Evolutionary conservation across 1,284 basidiomycete genomes (phyloP).

Genomic region (Cerioporus squamosus): DNA sequence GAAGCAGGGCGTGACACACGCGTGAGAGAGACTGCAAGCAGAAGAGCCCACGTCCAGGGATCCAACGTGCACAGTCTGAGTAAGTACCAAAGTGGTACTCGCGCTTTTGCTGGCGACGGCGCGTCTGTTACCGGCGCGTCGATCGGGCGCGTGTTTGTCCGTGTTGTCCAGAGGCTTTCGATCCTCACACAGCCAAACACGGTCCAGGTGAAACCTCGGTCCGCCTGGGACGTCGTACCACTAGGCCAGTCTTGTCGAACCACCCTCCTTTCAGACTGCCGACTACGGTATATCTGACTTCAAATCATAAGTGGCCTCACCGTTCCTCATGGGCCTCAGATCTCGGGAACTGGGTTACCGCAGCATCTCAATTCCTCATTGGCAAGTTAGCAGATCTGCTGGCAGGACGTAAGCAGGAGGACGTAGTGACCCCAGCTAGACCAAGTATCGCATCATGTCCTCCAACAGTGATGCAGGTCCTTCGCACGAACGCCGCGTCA

Average conservation of each 20-base stretch:
- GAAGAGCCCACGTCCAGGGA: not conserved
- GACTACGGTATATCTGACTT: no score
- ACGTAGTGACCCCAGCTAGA: not conserved
- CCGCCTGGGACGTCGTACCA: not conserved
- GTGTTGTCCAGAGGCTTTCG: slow-evolving; percentile 30
- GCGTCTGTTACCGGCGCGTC: not conserved
- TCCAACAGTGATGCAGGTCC: not conserved
- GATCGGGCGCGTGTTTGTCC: slow-evolving; percentile 21
- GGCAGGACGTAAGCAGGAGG: not conserved
- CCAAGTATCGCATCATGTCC: not conserved
- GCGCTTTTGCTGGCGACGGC: not conserved
- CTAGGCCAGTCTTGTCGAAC: no score
- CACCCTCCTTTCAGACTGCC: no score
- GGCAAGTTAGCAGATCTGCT: no score
- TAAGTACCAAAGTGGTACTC: no score
- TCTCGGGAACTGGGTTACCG: no score
- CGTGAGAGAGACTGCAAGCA: not conserved
- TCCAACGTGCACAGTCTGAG: no score
- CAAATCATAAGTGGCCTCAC: no score
- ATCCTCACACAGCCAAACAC: slow-evolving; percentile 28
- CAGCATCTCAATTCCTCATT: no score
- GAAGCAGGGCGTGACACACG: not conserved
- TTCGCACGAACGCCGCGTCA: no score
- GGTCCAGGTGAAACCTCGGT: not conserved
- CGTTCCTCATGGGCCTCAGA: no score